Percentiles rank a stretch among this genome's conserved stretches.
These are phyloP conservation scores for Erodium maritimum DNA, from an alignment of 345 rosid genomes.

Conservation along the genomic window DNA sequence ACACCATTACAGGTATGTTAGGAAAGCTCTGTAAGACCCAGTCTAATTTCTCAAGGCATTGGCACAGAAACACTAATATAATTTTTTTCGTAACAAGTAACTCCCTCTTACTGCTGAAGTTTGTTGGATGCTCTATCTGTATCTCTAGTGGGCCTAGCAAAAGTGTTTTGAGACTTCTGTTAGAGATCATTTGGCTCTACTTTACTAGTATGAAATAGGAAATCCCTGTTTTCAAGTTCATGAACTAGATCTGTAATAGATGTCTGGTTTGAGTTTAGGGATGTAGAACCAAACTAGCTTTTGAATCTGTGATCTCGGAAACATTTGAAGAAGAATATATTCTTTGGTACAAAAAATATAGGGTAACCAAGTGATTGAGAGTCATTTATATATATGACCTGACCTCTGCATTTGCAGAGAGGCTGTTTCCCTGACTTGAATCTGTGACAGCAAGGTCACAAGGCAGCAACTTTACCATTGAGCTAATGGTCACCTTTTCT, in stretches of 20 bases:
- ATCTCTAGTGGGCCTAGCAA: background rate
- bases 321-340: background rate
- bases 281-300: background rate
- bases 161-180: background rate
- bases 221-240: background rate
- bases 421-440: too few species aligned
- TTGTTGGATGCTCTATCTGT: background rate
- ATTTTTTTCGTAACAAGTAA: too few species aligned
- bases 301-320: background rate
- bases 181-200: background rate
- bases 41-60: too few species aligned
- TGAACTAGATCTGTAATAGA: background rate
- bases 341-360: background rate
- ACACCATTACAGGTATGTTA: conserved; percentile 94
- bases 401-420: too few species aligned
- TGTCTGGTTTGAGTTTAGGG: background rate
- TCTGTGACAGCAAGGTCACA: too few species aligned
- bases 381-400: too few species aligned
- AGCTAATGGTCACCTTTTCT: too few species aligned
- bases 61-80: too few species aligned
- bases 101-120: background rate
- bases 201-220: background rate
- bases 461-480: too few species aligned
- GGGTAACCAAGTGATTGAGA: too few species aligned
- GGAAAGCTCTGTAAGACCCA: conserved; percentile 6